Evolutionary conservation across 352 stramenopile genomes (phyloP), one percentile per base, ranked within the genome.

Genomic region (Phytophthora citrophthora): DNA sequence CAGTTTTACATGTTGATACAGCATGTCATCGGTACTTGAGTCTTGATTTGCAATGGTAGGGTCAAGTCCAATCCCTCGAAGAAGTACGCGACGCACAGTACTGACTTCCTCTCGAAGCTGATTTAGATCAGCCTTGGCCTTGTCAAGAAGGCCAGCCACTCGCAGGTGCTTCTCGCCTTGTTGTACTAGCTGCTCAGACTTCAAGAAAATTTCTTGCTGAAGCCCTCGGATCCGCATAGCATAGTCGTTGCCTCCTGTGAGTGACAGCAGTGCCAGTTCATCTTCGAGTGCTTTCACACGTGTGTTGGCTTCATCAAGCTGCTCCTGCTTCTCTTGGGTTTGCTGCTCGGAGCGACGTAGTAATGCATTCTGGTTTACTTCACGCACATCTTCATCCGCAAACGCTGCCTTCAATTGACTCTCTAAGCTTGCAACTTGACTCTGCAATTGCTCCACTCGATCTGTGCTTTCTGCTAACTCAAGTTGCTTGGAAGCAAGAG

Each of bases 1-100:
- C 8, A 95, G 64, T 26, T 73, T 78, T 13, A 95, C 80, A 47
- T 95, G 81, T 48, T 90, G 65, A 44, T 92, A 95, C 18, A 81
- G 66, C n/a, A 40, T 56, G 9, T 79, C 79, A 46, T 93, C 83
- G 1, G 86, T 60, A 4, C 54, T 54, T 31, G 56, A 52, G 20
- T 80, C 72, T 61, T 72, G 61, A 50, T 34, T 57, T 8, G 41
- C 39, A 32, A 70, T 54, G 3, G 45, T 61, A 7, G 68, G 41
- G 54, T 78, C 70, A 3, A 86, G 76, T 1, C 79, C 68, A 45
- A 93, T 88, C 9, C 73, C 82, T 16, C 73, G 70, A 36, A 95
- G 70, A 3, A 93, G 58, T 3, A 70, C 36, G n/a, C 69, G 46
- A 1, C 86, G 75, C 11, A 87, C 80, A n/a, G 70, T 66, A 4